Evolutionary conservation across 495 filamentous ascomycete genomes (phyloP).

Genomic region (Penicillium diatomitis): DNA sequence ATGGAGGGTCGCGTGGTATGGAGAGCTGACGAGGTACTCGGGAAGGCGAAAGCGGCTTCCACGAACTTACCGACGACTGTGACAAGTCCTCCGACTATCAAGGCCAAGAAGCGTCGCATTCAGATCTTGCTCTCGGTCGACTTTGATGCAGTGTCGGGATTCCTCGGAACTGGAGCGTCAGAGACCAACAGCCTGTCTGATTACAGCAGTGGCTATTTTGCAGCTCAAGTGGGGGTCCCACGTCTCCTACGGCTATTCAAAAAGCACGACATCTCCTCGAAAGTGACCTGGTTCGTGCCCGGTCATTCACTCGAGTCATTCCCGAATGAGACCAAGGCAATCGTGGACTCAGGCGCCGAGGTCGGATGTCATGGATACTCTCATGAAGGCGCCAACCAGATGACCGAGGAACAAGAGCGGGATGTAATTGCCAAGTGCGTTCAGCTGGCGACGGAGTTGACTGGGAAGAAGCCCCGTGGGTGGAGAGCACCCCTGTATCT

Average conservation of each 20-base stretch:
- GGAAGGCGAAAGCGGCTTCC: not conserved
- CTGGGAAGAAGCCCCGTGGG: constrained; percentile 44
- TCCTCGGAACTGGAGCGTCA: constrained; percentile 43
- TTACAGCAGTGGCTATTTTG: constrained; percentile 51
- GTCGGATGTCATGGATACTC: constrained; percentile 54
- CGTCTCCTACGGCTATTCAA: constrained; percentile 49
- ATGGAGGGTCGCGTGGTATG: constrained; percentile 25
- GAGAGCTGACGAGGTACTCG: not conserved
- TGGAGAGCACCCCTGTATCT: constrained; percentile 54
- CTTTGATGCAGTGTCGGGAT: constrained; percentile 52
- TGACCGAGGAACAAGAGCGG: constrained; percentile 47
- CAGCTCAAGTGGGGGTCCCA: constrained; percentile 49
- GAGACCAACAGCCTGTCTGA: constrained; percentile 35
- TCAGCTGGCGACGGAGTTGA: constrained; percentile 35
- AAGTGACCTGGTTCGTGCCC: constrained; percentile 55
- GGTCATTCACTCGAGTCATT: constrained; percentile 56
- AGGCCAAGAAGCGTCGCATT: constrained; percentile 30
- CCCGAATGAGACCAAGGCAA: constrained; percentile 40
- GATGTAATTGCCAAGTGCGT: constrained; percentile 49
- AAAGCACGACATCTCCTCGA: constrained; percentile 41
- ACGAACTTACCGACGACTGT: not conserved
- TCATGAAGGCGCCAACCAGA: constrained; percentile 47
- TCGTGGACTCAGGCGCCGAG: constrained; percentile 49
- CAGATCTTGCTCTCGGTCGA: constrained; percentile 48
- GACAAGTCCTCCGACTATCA: constrained; percentile 18